Conservation (phyloP, 2,329 filamentous ascomycete genomes). For the Penicillium sp. region DNA sequence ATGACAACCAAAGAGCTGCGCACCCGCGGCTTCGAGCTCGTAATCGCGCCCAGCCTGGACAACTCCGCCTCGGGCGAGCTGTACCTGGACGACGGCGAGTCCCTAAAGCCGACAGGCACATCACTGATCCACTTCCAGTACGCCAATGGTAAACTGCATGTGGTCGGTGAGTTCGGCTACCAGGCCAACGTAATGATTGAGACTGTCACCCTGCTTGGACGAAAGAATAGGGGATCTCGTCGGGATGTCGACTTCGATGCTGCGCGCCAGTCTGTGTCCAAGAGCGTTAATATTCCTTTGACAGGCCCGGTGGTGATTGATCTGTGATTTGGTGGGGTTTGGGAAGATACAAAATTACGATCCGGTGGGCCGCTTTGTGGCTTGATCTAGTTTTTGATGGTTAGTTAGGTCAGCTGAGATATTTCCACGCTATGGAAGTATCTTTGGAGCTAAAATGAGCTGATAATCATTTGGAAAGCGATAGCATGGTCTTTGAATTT, state of each 20-base stretch:
- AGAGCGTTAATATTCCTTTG: slow-evolving; percentile 22
- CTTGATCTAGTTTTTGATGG: neutral
- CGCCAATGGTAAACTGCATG: slow-evolving; percentile 41
- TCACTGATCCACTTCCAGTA: slow-evolving; percentile 59
- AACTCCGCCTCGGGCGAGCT: slow-evolving; percentile 62
- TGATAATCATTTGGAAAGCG: neutral
- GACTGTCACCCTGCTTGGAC: slow-evolving; percentile 32
- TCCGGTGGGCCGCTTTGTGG: neutral
- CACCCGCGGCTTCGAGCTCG: slow-evolving; percentile 62
- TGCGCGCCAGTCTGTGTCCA: slow-evolving; percentile 20
- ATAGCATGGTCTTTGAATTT: neutral
- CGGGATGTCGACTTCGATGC: slow-evolving; percentile 13
- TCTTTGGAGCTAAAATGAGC: neutral
- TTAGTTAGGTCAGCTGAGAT: neutral
- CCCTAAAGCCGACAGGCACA: slow-evolving; percentile 53
- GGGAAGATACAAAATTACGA: neutral
- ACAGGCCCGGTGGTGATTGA: slow-evolving; percentile 19
- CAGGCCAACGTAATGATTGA: slow-evolving; percentile 29
- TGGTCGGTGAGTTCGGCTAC: slow-evolving; percentile 29
- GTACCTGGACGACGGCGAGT: slow-evolving; percentile 74
- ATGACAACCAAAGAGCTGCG: slow-evolving; percentile 58
- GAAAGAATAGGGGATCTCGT: slow-evolving; percentile 7
- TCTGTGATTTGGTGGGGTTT: slow-evolving; percentile 1
- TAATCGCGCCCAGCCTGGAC: slow-evolving; percentile 60
- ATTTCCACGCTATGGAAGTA: neutral